Conservation (phyloP, 2,329 filamentous ascomycete species). For the Exophiala sideris region DNA sequence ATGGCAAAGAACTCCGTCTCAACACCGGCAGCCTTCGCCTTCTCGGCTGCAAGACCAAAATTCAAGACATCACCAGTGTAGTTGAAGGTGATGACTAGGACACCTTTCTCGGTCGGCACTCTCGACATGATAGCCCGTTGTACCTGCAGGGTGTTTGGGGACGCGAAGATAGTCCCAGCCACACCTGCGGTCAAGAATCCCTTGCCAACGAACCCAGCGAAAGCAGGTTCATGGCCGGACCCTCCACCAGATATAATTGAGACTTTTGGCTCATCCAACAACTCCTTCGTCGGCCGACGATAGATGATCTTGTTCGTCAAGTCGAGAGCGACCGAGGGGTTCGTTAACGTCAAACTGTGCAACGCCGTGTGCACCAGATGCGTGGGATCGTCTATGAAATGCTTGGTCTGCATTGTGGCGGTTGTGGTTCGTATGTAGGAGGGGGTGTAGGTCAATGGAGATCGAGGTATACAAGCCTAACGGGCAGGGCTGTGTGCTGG, state of each 20-base stretch:
- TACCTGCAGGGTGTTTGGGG: conserved; percentile 77
- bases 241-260: conserved; percentile 86
- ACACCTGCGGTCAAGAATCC: conserved; percentile 79
- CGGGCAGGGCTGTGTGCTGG: too few relatives aligned
- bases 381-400: conserved; percentile 37
- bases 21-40: conserved; percentile 75
- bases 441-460: not conserved
- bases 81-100: conserved; percentile 79
- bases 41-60: conserved; percentile 91
- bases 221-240: conserved; percentile 68
- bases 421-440: not conserved
- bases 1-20: conserved; percentile 86
- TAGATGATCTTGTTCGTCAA: conserved; percentile 79
- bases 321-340: conserved; percentile 79
- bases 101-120: conserved; percentile 68
- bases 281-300: conserved; percentile 55
- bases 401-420: not conserved
- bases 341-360: conserved; percentile 72
- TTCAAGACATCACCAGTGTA: conserved; percentile 88
- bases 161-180: conserved; percentile 83
- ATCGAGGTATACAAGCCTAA: not conserved
- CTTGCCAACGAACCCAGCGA: conserved; percentile 77
- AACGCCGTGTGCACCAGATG: conserved; percentile 76
- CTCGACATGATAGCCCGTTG: conserved; percentile 69
- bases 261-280: conserved; percentile 58